Base-by-base conservation (phyloP, 208 protist genomes). In the Trypanosoma platydactyli region DNA sequence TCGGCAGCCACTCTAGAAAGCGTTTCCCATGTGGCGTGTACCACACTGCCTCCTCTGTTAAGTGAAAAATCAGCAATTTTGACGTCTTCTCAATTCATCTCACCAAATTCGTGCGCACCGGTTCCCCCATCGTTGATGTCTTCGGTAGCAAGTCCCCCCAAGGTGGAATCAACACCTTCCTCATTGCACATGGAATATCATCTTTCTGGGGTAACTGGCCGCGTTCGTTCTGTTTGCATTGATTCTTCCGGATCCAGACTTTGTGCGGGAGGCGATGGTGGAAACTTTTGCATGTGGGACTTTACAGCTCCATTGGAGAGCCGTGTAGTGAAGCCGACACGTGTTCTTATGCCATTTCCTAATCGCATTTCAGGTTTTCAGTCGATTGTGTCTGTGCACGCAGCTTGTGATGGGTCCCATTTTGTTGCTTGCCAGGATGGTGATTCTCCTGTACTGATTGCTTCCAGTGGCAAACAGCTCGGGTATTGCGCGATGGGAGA, bases 341-440 rank as follows among this genome's bases (percentile, higher is more conserved):
- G 88, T 6, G 63, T 84, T 53, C 78, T 94, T 41, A 91, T 82
- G 6, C 88, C 88, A 12, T 94, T 94, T 79, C 83, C 88, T 3
- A 90, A 91, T 44, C 81, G 88, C 46, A 89, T 94, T 33, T 71
- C 84, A 0, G 88, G 88, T 0, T 73, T 89, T 75, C 88, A 94
- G 69, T 64, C 84, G 3, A 81, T 94, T 58, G 72, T 91, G 46
- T 80, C 84, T 6, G 54, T 88, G 22, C 52, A 84, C 16, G 72
- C 41, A 20, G 52, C 83, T 27, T 60, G 42, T 24, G 84, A 88
- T 57, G 83, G 76, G 15, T 61, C 72, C 13, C 88, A 88, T 71
- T 76, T 86, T 53, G 80, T 94, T 12, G 88, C 82, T 16, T 94
- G 84, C 65, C 84, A 94, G 48, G 88, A 94, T 61, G 88, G 88